Evolutionary conservation across 2,329 filamentous ascomycete genomes (phyloP), one percentile per base, ranked within the genome.

Genomic region (Lachnellula arida): DNA sequence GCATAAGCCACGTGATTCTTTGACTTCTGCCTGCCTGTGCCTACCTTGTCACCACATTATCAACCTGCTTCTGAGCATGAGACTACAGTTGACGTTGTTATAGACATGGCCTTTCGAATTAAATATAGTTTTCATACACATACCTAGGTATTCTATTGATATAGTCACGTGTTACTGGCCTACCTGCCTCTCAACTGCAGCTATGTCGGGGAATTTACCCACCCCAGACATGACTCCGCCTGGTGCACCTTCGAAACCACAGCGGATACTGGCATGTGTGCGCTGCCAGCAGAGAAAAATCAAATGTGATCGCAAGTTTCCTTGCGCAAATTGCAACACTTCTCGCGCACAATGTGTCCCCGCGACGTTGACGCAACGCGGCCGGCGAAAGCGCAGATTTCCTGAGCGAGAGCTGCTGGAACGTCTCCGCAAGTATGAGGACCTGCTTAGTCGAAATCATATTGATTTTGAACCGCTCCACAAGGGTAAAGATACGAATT

Each of bases 231-330:
- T 51, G 42, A 40, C 58, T 51, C 46, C 52, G n/a, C 23, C 37
- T 40, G 22, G 9, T 42, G 49, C 51, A 48, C 37, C 49, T 49
- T 56, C 59, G 25, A 66, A 60, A 48, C 55, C 59, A 53, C 59
- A 60, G 39, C 58, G 65, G 32, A 59, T 65, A 12, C 73, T 79
- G 34, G 75, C 81, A 0, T 93, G 89, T 65, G 78, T 89, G 14
- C 77, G 85, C 19, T 93, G 89, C 67, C 87, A 91, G 68, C 86
- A 88, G 68, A 82, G 87, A 58, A 91, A 91, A 70, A 80, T 91
- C 43, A 85, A 85, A 57, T 91, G 88, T 71, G 84, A 90, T 70
- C 87, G 86, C 71, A 82, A 79, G 63, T 85, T 85, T 70, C 87
- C 87, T 15, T 91, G 88, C 67, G 76, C 80, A 64, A 86, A 87